Percentiles rank a stretch among this genome's conserved stretches.
Evolutionary conservation across 805 yeast genomes (phyloP).

Genomic region (Metschnikowia lunata): DNA sequence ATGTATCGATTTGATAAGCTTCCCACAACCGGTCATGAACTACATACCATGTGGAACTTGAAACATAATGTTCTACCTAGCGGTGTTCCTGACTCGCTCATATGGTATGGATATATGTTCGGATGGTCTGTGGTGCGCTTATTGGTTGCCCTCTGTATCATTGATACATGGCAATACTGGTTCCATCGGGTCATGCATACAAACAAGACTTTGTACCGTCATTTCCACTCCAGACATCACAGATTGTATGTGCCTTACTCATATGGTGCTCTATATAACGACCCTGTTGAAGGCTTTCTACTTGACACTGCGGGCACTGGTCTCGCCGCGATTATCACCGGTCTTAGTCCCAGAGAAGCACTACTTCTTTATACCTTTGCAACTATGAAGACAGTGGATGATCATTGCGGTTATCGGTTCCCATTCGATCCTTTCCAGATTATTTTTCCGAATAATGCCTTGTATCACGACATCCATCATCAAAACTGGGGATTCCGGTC

Average conservation of each 20-base stretch:
- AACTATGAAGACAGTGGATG: slow-evolving; percentile 95
- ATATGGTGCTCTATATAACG: slow-evolving; percentile 91
- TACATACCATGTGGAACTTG: slow-evolving; percentile 43
- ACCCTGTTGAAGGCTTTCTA: slow-evolving; percentile 89
- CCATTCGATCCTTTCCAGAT: slow-evolving; percentile 90
- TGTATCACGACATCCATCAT: slow-evolving; percentile 96
- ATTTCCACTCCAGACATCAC: slow-evolving; percentile 93
- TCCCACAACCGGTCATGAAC: slow-evolving; percentile 50
- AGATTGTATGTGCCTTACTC: slow-evolving; percentile 94
- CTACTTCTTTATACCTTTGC: slow-evolving; percentile 76
- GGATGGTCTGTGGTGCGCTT: slow-evolving; percentile 60
- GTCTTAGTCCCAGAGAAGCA: slow-evolving; percentile 72
- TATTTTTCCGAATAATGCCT: slow-evolving; percentile 90
- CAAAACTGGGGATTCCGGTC: slow-evolving; percentile 92
- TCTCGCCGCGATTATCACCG: slow-evolving; percentile 59
- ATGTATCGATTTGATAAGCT: slow-evolving; percentile 54
- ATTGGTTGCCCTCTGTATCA: slow-evolving; percentile 58
- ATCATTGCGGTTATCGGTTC: slow-evolving; percentile 95
- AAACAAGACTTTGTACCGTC: slow-evolving; percentile 68
- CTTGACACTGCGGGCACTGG: slow-evolving; percentile 94
- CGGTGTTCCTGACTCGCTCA: slow-evolving; percentile 42
- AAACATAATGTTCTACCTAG: slow-evolving; percentile 36
- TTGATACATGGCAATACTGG: slow-evolving; percentile 95
- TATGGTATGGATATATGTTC: slow-evolving; percentile 55
- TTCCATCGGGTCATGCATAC: slow-evolving; percentile 86